phyloP scores from a whole-genome alignment of 768 basidiomycete genomes.

The Kwoniella pini region DNA sequence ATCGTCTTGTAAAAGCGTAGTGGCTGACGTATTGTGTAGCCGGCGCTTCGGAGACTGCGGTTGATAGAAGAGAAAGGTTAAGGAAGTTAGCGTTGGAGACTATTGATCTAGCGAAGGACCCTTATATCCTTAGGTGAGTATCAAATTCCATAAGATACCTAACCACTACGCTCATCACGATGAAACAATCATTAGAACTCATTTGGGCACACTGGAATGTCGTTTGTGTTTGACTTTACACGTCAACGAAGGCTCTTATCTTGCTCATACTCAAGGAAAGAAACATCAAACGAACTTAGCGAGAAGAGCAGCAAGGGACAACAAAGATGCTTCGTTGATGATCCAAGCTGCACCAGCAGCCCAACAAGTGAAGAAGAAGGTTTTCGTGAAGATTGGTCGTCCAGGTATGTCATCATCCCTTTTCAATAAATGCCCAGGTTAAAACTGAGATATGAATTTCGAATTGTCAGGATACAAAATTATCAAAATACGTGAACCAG shows the following conservation, averaged over 20 bases:
- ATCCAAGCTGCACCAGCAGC: constrained; percentile 60
- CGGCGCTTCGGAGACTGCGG: constrained; percentile 89
- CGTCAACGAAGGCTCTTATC: constrained; percentile 99
- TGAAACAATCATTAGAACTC: constrained; percentile 60
- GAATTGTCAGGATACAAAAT: constrained; percentile 68
- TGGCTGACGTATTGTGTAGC: constrained; percentile 56
- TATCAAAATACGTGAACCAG: constrained; percentile 87
- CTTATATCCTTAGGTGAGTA: constrained; percentile 23
- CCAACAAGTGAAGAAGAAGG: constrained; percentile 78
- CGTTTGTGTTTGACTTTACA: constrained; percentile 95
- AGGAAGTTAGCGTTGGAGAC: constrained; percentile 95
- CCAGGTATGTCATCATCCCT: constrained; percentile 57
- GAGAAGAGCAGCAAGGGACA: constrained; percentile 93
- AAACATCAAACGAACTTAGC: constrained; percentile 99
- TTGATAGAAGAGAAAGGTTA: constrained; percentile 90
- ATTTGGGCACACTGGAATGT: constrained; percentile 97
- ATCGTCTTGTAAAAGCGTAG: neutral
- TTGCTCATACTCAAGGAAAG: constrained; percentile 98
- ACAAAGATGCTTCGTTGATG: constrained; percentile 88
- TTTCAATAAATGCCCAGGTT: no score
- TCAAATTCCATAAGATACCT: no score
- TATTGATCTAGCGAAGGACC: constrained; percentile 90
- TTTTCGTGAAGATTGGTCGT: constrained; percentile 94
- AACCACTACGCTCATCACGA: no score
- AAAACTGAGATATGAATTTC: no score